Evolutionary conservation across 1,284 basidiomycete species (phyloP).

Genomic region (Fomitopsis betulina): DNA sequence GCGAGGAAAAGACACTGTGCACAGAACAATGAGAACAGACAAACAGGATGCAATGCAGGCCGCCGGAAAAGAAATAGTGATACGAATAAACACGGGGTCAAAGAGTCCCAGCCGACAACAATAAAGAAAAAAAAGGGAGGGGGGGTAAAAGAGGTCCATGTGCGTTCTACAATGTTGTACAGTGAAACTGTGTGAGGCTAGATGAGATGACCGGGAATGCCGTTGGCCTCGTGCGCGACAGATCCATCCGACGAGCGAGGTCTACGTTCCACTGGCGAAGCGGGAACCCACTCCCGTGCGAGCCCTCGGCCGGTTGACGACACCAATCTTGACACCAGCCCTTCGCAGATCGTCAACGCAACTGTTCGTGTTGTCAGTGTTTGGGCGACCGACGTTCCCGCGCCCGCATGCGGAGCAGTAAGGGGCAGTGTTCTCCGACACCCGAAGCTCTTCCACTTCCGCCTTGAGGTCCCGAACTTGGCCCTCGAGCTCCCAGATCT

Average conservation of each 20-base stretch:
- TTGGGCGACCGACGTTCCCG: conserved; percentile 24
- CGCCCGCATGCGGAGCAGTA: conserved; percentile 63
- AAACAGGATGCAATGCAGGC: conserved; percentile 4
- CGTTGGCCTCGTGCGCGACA: background rate
- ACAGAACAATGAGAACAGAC: background rate
- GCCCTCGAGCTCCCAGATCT: conserved; percentile 71
- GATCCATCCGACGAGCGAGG: background rate
- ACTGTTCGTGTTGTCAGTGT: conserved; percentile 5
- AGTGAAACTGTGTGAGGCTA: conserved; percentile 4
- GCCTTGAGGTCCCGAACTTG: conserved; percentile 67
- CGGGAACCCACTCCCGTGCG: conserved; percentile 58
- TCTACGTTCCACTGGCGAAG: conserved; percentile 49
- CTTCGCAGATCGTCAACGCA: conserved; percentile 20
- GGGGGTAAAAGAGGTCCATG: conserved; percentile 1
- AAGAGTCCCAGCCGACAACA: conserved; percentile 6
- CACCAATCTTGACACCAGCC: conserved; percentile 26
- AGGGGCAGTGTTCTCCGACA: conserved; percentile 30
- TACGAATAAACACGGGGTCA: conserved; percentile 15
- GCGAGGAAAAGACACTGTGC: background rate
- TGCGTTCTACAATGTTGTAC: conserved; percentile 2
- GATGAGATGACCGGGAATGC: background rate
- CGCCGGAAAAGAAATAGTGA: conserved; percentile 6
- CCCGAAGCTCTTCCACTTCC: conserved; percentile 56
- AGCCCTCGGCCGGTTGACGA: conserved; percentile 66
- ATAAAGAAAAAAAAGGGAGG: too few relatives aligned